Evolutionary conservation across 768 basidiomycete species (phyloP).

Genomic region (Amanita rubescens): DNA sequence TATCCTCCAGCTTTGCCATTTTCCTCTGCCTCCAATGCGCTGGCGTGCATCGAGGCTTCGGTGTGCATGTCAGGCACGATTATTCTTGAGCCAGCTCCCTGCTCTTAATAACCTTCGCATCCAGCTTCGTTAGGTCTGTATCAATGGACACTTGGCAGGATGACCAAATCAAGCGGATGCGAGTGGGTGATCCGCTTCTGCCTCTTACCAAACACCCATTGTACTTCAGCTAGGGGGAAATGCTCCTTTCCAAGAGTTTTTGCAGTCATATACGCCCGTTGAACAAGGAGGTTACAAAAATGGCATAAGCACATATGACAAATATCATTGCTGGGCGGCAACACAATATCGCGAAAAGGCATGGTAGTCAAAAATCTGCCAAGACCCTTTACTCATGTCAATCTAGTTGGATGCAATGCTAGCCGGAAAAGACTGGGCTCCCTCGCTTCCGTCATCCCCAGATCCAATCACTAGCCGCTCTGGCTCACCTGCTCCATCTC

Average conservation of each 20-base stretch:
- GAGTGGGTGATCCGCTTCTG: conserved; percentile 39
- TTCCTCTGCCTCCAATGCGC: conserved; percentile 91
- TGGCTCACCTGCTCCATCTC: conserved; percentile 56
- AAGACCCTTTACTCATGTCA: conserved; percentile 14
- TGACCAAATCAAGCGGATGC: conserved; percentile 86
- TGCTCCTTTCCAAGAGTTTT: conserved; percentile 70
- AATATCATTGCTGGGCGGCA: conserved; percentile 92
- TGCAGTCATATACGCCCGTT: conserved; percentile 58
- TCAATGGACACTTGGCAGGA: conserved; percentile 97
- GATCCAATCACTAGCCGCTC: conserved; percentile 29
- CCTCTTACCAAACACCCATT: conserved; percentile 3
- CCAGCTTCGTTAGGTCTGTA: conserved; percentile 83
- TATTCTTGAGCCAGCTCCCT: conserved; percentile 9
- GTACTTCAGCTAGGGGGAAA: conserved; percentile 76
- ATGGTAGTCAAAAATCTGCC: conserved; percentile 11
- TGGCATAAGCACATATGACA: conserved; percentile 57
- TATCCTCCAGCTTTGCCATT: conserved; percentile 49
- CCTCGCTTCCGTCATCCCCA: conserved; percentile 59
- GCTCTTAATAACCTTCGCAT: conserved; percentile 17
- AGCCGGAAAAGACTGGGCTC: conserved; percentile 73
- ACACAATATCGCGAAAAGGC: conserved; percentile 94
- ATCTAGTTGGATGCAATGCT: conserved; percentile 69
- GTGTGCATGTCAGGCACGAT: conserved; percentile 79
- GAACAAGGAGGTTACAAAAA: conserved; percentile 67
- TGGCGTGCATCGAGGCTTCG: conserved; percentile 81